A percentile compares a stretch with the other conserved stretches of the same genome.
Conservation (phyloP, 495 filamentous ascomycete species). For the Penicillium odoratum region DNA sequence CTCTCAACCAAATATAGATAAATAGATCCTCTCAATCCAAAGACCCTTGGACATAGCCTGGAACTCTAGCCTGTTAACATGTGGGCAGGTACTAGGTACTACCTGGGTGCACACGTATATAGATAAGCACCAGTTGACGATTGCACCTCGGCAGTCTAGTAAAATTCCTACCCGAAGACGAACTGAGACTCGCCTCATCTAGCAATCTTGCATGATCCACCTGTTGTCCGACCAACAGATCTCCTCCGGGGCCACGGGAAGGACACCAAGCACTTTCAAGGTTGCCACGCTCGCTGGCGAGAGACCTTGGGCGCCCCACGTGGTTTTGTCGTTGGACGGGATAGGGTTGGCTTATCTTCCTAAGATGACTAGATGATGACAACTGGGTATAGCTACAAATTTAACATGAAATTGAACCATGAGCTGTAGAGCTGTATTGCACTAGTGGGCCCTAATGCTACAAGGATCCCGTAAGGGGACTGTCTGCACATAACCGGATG, state of each 20-base stretch:
- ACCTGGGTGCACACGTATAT: background rate
- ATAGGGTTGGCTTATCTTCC: no score
- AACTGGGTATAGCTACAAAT: no score
- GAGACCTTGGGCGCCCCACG: background rate
- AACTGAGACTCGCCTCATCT: background rate
- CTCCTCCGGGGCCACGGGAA: slow-evolving; percentile 5
- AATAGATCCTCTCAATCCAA: no score
- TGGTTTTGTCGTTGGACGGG: background rate
- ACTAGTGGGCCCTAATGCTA: slow-evolving; percentile 12
- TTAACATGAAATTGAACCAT: background rate
- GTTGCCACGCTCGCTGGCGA: background rate
- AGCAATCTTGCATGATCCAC: slow-evolving; percentile 15
- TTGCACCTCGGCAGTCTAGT: background rate
- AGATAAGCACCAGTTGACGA: background rate
- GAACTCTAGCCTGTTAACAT: no score
- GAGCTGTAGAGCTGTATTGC: slow-evolving; percentile 12
- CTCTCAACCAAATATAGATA: no score
- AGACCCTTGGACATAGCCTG: no score
- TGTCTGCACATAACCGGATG: slow-evolving; percentile 29
- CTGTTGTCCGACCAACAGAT: slow-evolving; percentile 17
- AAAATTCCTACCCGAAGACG: background rate
- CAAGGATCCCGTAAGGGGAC: slow-evolving; percentile 5
- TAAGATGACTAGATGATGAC: no score
- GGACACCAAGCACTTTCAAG: background rate
- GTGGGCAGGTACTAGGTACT: no score